Base-by-base conservation (phyloP, 1,284 basidiomycete genomes). In the Pseudozyma sp. region DNA sequence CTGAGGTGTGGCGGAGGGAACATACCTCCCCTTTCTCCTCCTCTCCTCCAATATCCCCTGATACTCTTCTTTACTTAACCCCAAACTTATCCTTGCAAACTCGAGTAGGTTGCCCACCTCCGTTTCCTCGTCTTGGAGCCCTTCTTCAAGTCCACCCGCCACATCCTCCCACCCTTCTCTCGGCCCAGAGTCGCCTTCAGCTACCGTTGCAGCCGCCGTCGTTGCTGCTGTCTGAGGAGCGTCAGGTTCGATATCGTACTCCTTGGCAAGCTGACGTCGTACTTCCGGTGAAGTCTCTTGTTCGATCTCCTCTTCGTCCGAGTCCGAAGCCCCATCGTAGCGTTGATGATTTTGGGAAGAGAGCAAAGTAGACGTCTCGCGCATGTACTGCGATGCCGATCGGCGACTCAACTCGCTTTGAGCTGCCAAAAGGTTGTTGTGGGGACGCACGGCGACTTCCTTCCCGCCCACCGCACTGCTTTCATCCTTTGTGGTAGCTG, bases 11-110 rank as follows among this genome's bases (percentile, higher is more conserved):
- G n/a, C 25, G 2, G 42, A 8, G 5, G 77, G 77, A 2, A 79
- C 76, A n/a, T 45, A 79, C 11, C 38, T 53, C 5, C 76, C 78
- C n/a, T 54, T 61, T 9, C 44, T 31, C 51, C 39, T n/a, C 19
- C 79, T 19, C 25, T 79, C 59, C 19, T 66, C 31, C 18, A 80
- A 19, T n/a, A 80, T 79, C 40, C 42, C 34, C 35, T 58, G 47
- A 36, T 80, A 77, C 50, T 80, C 71, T 61, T 78, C 78, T 36
- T 59, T 56, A 5, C 49, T 66, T 38, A 81, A 31, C 1, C 77
- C 77, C 7, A 81, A 51, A 34, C 66, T 71, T 39, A 69, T 72
- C n/a, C 78, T 43, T 0, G 78, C 68, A 48, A 74, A 81, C 34
- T 78, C 70, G 34, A 81, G 39, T 42, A 81, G 52, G 16, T 73